These are phyloP conservation scores for Coemansia sp. DNA, from an alignment of 192 early-diverging fungal genomes.

Conservation along the genomic window DNA sequence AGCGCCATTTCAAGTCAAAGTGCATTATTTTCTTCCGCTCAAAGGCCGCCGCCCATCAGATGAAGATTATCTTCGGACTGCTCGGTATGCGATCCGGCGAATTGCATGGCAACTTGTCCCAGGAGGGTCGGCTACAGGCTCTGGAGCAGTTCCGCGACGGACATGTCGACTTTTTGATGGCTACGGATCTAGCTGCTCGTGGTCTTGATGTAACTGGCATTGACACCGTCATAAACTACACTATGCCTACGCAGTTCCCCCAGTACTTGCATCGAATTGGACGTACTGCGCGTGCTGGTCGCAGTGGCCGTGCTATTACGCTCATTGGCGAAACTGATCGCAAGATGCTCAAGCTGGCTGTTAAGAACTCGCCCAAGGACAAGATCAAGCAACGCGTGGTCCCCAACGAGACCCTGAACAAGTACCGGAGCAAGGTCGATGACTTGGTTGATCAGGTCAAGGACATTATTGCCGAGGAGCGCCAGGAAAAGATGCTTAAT, in stretches of 20 bases:
- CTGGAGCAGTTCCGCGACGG: slow-evolving; percentile 87
- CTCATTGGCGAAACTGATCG: slow-evolving; percentile 93
- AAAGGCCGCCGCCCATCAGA: slow-evolving; percentile 95
- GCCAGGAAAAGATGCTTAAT: slow-evolving; percentile 75
- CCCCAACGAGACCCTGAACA: slow-evolving; percentile 69
- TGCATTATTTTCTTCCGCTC: slow-evolving; percentile 92
- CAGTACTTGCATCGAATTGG: slow-evolving; percentile 96
- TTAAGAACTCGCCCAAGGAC: slow-evolving; percentile 75
- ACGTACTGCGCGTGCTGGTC: slow-evolving; percentile 91
- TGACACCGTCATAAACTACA: slow-evolving; percentile 97
- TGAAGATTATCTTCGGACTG: slow-evolving; percentile 96
- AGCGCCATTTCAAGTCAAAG: slow-evolving; percentile 71
- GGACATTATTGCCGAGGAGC: slow-evolving; percentile 67
- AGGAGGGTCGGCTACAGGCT: slow-evolving; percentile 85
- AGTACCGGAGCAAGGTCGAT: slow-evolving; percentile 73
- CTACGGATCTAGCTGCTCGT: slow-evolving; percentile 94
- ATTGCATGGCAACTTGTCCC: slow-evolving; percentile 92
- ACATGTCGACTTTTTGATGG: slow-evolving; percentile 84
- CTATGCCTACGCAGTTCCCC: slow-evolving; percentile 90
- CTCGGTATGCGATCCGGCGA: slow-evolving; percentile 84
- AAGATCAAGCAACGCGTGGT: slow-evolving; percentile 90
- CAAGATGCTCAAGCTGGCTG: slow-evolving; percentile 85
- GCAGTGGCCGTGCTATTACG: slow-evolving; percentile 82
- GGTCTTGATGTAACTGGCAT: slow-evolving; percentile 97
- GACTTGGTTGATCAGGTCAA: slow-evolving; percentile 66